These are phyloP conservation scores for Cladosporium sp. DNA, from an alignment of 2,329 filamentous ascomycete species.

Conservation along the genomic window DNA sequence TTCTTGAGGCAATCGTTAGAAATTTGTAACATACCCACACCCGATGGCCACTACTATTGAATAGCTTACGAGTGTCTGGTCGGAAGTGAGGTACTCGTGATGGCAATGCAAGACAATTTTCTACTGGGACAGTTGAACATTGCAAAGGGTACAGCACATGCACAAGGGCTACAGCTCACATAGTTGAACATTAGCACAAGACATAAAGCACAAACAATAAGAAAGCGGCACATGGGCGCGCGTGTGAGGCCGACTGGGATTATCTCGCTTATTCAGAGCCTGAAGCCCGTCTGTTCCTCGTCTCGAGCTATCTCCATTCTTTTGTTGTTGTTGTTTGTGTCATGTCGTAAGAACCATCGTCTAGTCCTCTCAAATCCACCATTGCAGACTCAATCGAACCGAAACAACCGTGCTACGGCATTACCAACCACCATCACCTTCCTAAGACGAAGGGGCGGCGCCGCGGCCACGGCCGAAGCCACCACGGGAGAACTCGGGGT, in stretches of 20 bases:
- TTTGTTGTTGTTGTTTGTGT: conserved; percentile 7
- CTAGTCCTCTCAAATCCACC: conserved; percentile 5
- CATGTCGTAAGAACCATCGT: not conserved
- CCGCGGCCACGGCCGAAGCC: conserved; percentile 66
- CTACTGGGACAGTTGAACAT: no score
- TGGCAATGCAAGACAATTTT: no score
- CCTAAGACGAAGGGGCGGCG: conserved; percentile 50
- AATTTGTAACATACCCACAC: no score
- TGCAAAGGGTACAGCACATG: not conserved
- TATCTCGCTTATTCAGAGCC: conserved; percentile 26
- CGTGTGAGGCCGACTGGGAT: conserved; percentile 18
- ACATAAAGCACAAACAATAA: not conserved
- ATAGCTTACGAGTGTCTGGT: no score
- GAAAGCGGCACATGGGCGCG: conserved; percentile 10
- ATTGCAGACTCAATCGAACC: conserved; percentile 8
- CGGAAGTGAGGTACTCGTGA: no score
- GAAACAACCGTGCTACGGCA: not conserved
- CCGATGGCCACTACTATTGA: no score
- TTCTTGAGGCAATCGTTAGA: no score
- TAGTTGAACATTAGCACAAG: not conserved
- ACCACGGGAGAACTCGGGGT: conserved; percentile 74
- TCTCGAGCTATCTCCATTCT: conserved; percentile 11
- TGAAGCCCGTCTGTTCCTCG: conserved; percentile 12
- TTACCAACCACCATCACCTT: conserved; percentile 14
- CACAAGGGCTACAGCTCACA: not conserved